These are phyloP conservation scores for Clavispora carvajalis DNA, from an alignment of 805 yeast genomes.

Conservation along the genomic window DNA sequence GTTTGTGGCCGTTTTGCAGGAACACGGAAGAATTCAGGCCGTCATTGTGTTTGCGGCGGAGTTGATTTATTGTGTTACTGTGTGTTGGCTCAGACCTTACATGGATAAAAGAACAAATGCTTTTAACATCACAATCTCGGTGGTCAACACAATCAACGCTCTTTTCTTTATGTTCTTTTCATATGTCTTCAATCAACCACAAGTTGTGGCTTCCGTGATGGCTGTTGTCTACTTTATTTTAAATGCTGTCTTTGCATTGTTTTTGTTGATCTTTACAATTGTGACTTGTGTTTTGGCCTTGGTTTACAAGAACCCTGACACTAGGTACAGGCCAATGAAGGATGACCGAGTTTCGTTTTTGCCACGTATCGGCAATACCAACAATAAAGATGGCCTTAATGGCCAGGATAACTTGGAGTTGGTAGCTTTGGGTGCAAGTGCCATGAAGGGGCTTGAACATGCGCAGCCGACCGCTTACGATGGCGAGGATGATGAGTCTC, in stretches of 20 bases:
- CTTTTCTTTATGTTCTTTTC: conserved; percentile 87
- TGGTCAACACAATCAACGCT: conserved; percentile 76
- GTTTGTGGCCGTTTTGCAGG: conserved; percentile 82
- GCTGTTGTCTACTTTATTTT: conserved; percentile 85
- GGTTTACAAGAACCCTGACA: conserved; percentile 86
- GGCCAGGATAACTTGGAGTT: conserved; percentile 52
- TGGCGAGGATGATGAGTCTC: conserved; percentile 28
- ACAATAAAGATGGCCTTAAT: conserved; percentile 20
- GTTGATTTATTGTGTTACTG: conserved; percentile 55
- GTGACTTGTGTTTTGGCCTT: conserved; percentile 83
- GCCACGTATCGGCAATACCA: conserved; percentile 48
- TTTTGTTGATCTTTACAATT: conserved; percentile 78
- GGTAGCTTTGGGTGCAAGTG: conserved; percentile 67
- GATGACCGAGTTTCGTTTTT: conserved; percentile 97
- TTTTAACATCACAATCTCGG: conserved; percentile 83
- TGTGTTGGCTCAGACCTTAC: conserved; percentile 77
- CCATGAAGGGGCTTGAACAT: conserved; percentile 57
- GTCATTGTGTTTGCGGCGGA: conserved; percentile 73
- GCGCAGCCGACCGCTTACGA: conserved; percentile 16
- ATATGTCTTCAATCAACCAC: conserved; percentile 75
- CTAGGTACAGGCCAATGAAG: conserved; percentile 91
- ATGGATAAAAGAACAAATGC: conserved; percentile 93
- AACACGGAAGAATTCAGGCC: conserved; percentile 76
- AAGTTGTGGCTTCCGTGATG: conserved; percentile 84
- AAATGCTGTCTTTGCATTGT: conserved; percentile 83